A percentile compares a stretch with the other conserved stretches of the same genome.
Evolutionary conservation across 2,329 filamentous ascomycete species (phyloP).

Genomic region (Lasiodiplodia sp.): DNA sequence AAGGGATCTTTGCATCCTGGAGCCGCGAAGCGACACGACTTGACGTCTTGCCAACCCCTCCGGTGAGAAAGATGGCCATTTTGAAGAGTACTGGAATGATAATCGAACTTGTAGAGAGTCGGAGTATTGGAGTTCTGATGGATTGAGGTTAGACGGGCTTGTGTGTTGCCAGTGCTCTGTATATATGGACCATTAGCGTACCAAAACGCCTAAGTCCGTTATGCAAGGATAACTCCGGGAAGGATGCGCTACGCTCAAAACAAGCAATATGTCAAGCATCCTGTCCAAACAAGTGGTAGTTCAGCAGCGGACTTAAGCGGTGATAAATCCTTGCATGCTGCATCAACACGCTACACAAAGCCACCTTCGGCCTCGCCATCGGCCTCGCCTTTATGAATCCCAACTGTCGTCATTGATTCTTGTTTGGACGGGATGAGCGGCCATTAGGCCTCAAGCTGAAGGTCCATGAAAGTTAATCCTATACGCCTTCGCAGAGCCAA

Average conservation of each 20-base stretch:
- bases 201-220: slow-evolving; percentile 7
- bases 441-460: too few species aligned
- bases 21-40: slow-evolving; percentile 50
- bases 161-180: neutral
- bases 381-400: neutral
- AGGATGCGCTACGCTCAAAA: neutral
- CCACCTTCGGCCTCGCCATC: slow-evolving; percentile 7
- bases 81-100: neutral
- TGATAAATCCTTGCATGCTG: neutral
- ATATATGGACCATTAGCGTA: slow-evolving; percentile 1
- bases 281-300: too few species aligned
- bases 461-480: too few species aligned
- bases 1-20: slow-evolving; percentile 29
- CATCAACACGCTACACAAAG: neutral
- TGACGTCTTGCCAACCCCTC: slow-evolving; percentile 57
- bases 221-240: slow-evolving; percentile 2
- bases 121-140: neutral
- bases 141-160: neutral
- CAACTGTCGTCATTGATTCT: too few species aligned
- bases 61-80: slow-evolving; percentile 51
- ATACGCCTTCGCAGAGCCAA: too few species aligned
- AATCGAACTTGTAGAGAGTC: slow-evolving; percentile 18
- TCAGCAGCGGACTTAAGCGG: neutral
- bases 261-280: neutral
- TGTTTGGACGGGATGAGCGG: too few species aligned